Base-by-base conservation (phyloP, 805 yeast genomes). In the Ogataea chonburiensis region DNA sequence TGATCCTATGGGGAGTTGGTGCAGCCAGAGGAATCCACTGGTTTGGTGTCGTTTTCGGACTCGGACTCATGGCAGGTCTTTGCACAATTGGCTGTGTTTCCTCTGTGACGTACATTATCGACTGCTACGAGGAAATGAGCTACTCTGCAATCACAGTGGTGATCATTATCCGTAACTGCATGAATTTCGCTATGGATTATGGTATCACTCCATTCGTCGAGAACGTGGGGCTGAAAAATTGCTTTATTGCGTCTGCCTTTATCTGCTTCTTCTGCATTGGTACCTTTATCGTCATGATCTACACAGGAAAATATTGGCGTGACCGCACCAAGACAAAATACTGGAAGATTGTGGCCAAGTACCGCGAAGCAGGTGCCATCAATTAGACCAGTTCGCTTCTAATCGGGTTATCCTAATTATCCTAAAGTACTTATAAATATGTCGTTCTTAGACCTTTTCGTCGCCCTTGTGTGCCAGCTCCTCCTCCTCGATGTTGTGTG, bases 1-100 rank as follows among this genome's bases (percentile, higher is more conserved):
- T 77, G 38, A 67, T 78, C 42, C 61, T 81, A 11, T 77, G 81
- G 70, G 86, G 86, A 30, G 70, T 78, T 28, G 85, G 83, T 7
- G 79, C 84, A 0, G 69, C 70, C 31, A 68, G 70, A 34, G 67
- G 63, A 3, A 60, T 71, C 19, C 73, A 71, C 34, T 79, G 85
- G 83, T 63, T 75, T 34, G 74, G 75, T 2, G 61, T 73, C 4
- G 68, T 72, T 23, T 62, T 70, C 33, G 82, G 81, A 2, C 63
- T 75, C 45, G 85, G 81, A 2, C 52, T 75, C 25, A 60, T 76
- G 27, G 81, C 78, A 10, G 80, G 82, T 5, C 56, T 68, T 24
- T 67, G 75, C 43, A 59, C 75, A 38, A 73, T 77, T 32, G 79
- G 80, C 7, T 64, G 77, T 34, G 72, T 71, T 17, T 56, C 65